Conservation (phyloP, 176 grass and related monocot genomes). For the Juncus inflexus region DNA sequence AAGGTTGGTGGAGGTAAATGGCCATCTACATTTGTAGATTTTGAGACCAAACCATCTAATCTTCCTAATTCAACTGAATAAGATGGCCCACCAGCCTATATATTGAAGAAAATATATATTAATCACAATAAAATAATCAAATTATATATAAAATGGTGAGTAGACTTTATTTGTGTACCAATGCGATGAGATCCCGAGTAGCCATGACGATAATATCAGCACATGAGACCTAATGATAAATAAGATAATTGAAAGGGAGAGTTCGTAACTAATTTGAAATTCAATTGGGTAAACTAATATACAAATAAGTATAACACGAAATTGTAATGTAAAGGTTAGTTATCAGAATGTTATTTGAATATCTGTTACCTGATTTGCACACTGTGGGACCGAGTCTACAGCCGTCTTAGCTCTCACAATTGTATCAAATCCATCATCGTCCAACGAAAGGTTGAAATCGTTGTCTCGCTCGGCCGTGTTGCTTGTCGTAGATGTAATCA, state of each 20-base stretch:
- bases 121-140: not conserved
- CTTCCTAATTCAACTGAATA: constrained; percentile 72
- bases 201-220: constrained; percentile 82
- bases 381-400: constrained; percentile 47
- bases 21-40: constrained; percentile 37
- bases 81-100: constrained; percentile 57
- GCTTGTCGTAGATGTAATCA: constrained; percentile 48
- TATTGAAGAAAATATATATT: not conserved
- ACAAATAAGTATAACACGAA: too few relatives aligned
- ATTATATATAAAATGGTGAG: not conserved
- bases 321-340: too few relatives aligned
- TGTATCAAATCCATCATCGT: constrained; percentile 65
- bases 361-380: constrained; percentile 13
- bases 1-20: constrained; percentile 39
- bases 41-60: constrained; percentile 62
- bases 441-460: constrained; percentile 47
- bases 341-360: too few relatives aligned
- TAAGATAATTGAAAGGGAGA: too few relatives aligned
- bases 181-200: constrained; percentile 47
- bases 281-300: too few relatives aligned
- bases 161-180: constrained; percentile 34
- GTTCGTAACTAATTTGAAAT: too few relatives aligned
- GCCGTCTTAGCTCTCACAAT: constrained; percentile 63
- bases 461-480: constrained; percentile 74
- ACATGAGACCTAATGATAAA: constrained; percentile 50